These are phyloP conservation scores for Penicillium sp. DNA, from an alignment of 2,329 filamentous ascomycete species.

Conservation along the genomic window DNA sequence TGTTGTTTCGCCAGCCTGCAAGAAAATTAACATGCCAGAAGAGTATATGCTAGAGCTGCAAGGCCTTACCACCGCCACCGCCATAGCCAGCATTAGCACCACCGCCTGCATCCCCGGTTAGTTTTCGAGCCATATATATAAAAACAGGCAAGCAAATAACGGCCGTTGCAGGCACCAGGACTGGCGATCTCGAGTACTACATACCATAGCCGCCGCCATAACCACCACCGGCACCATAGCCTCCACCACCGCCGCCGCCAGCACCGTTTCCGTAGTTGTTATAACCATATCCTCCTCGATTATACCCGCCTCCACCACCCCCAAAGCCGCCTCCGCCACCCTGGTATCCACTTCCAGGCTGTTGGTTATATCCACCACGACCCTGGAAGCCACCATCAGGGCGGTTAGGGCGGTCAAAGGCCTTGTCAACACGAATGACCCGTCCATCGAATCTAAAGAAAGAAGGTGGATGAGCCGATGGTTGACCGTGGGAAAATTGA, in stretches of 20 bases:
- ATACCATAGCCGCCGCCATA: constrained; percentile 40
- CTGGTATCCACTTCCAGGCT: constrained; percentile 39
- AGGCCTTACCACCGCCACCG: constrained; percentile 30
- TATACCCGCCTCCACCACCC: constrained; percentile 28
- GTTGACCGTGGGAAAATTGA: background rate
- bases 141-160: too few species aligned
- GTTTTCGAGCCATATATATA: background rate
- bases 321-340: constrained; percentile 37
- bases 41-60: background rate
- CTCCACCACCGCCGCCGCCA: constrained; percentile 6
- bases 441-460: constrained; percentile 82
- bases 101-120: constrained; percentile 16
- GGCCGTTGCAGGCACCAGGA: background rate
- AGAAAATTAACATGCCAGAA: constrained; percentile 9
- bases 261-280: constrained; percentile 31
- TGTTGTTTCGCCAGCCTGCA: constrained; percentile 31
- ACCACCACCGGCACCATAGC: constrained; percentile 26
- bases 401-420: constrained; percentile 75
- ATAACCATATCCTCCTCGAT: constrained; percentile 38
- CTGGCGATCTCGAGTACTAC: constrained; percentile 8
- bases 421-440: constrained; percentile 93
- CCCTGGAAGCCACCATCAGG: constrained; percentile 54
- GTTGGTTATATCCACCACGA: constrained; percentile 51
- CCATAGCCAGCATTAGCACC: constrained; percentile 33
- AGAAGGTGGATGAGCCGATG: constrained; percentile 22